These are phyloP conservation scores for Thalassiosira profunda DNA, from an alignment of 108 stramenopile genomes.

Conservation along the genomic window DNA sequence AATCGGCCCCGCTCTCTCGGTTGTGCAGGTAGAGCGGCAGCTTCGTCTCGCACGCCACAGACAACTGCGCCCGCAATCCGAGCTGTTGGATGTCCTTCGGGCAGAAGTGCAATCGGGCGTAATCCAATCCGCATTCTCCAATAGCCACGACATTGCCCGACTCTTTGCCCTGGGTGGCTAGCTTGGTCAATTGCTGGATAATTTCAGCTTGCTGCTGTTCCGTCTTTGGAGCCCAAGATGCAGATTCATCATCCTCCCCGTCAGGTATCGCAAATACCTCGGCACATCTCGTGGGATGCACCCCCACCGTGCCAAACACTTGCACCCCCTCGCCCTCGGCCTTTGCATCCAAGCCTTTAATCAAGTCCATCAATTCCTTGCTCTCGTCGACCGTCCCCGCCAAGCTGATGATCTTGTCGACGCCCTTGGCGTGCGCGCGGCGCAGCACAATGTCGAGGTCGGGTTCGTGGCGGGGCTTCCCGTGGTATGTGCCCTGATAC, in stretches of 20 bases:
- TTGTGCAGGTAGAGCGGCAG: conserved; percentile 97
- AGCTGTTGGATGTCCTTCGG: conserved; percentile 77
- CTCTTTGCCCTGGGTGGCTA: conserved; percentile 55
- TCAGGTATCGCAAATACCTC: conserved; percentile 74
- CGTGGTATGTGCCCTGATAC: conserved; percentile 87
- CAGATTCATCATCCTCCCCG: conserved; percentile 4
- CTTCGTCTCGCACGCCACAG: conserved; percentile 53
- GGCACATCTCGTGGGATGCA: conserved; percentile 94
- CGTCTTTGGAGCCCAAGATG: conserved; percentile 30
- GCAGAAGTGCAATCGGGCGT: conserved; percentile 94
- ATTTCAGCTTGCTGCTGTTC: conserved; percentile 24
- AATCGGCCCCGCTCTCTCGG: conserved; percentile 86
- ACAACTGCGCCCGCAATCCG: conserved; percentile 88
- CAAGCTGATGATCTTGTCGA: conserved; percentile 73
- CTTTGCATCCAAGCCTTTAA: conserved; percentile 26
- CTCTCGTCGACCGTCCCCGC: conserved; percentile 87
- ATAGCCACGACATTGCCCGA: conserved; percentile 86
- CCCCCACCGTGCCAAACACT: conserved; percentile 90
- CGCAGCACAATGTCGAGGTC: conserved; percentile 89
- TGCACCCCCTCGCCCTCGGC: conserved; percentile 46
- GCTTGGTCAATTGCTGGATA: conserved; percentile 50
- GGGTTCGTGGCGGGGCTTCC: conserved; percentile 82
- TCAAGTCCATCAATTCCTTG: conserved; percentile 20
- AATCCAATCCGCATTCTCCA: conserved; percentile 97
- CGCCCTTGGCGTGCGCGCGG: conserved; percentile 69